Evolutionary conservation across 805 yeast species (phyloP).

Genomic region (Lachancea sp.): DNA sequence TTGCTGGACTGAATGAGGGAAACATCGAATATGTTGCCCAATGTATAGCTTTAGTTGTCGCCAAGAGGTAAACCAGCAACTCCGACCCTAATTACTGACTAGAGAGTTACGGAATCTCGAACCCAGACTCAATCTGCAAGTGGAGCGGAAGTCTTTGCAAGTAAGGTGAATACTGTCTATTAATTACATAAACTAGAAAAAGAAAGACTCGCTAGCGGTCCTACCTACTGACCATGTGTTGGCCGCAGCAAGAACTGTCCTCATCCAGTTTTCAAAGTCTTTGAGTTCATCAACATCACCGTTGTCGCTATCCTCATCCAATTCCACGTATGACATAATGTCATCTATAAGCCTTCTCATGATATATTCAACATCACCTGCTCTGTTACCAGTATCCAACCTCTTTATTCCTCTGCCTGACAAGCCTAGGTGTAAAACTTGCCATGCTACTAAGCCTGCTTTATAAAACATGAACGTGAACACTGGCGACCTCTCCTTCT

Average conservation of each 20-base stretch:
- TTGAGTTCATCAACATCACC: not conserved
- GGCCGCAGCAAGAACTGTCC: not conserved
- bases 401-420: not conserved
- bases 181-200: not conserved
- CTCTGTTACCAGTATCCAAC: not conserved
- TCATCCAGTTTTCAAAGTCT: not conserved
- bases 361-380: not conserved
- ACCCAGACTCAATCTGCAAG: too few species aligned
- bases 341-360: not conserved
- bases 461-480: not conserved
- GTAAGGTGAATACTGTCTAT: too few species aligned
- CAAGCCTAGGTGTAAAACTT: not conserved
- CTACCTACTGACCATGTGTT: not conserved
- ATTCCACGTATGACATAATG: not conserved
- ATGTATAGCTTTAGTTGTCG: conserved; percentile 2
- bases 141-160: too few species aligned
- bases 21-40: conserved; percentile 6
- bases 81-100: too few species aligned
- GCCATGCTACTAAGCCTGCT: not conserved
- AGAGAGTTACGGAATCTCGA: too few species aligned
- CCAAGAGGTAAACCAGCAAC: not conserved
- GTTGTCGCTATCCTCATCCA: not conserved
- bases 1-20: conserved; percentile 8
- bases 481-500: not conserved
- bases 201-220: not conserved